Base-by-base conservation (phyloP, 2,329 filamentous ascomycete species). In the Ascochyta viciae-villosae region DNA sequence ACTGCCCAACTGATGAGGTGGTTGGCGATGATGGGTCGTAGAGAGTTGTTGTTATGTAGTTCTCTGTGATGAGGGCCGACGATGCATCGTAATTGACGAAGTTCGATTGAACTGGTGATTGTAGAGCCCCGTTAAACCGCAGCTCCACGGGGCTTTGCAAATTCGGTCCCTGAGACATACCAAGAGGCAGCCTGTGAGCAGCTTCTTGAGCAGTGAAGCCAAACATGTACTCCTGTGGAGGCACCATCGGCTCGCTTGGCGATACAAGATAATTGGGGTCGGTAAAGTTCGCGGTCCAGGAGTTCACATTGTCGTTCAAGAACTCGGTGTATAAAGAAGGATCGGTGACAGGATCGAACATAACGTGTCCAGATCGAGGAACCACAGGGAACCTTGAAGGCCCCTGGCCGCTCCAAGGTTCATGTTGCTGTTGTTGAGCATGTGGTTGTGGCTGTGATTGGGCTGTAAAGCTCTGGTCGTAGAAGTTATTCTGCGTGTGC, bases 291-390 rank as follows among this genome's bases (percentile, higher is more conserved):
- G 57, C 63, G 12, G 63, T 62, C 67, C 71, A 73, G 16, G 60
- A 58, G 46, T 65, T 60, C 8, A 69, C 61, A 42, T 68, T 59
- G 16, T 49, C 38, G 31, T 60, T 61, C 8, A 65, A 26, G 33
- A 62, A 68, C 2, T 61, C 46, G 6, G 57, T 50, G 33, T 68
- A 71, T 38, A 66, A 59, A 4, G 61, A 47, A 3, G 61, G 60
- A 37, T 74, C 71, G 15, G 69, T 69, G n/a, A 44, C 58, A 9
- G 72, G 65, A 35, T 74, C 73, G 49, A 74, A 74, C 33, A 73
- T 54, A 16, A 63, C 62, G 42, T 65, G 57, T 19, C 66, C 67
- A n/a, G 69, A 62, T 33, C 60, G 64, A n/a, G 71, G 70, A 10
- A 64, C 48, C 54, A 65, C 66, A 3, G 63, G 60, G 39, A 67